These are phyloP conservation scores for Cutaneotrichosporon daszewskae DNA, from an alignment of 1,284 basidiomycete species.

Conservation along the genomic window DNA sequence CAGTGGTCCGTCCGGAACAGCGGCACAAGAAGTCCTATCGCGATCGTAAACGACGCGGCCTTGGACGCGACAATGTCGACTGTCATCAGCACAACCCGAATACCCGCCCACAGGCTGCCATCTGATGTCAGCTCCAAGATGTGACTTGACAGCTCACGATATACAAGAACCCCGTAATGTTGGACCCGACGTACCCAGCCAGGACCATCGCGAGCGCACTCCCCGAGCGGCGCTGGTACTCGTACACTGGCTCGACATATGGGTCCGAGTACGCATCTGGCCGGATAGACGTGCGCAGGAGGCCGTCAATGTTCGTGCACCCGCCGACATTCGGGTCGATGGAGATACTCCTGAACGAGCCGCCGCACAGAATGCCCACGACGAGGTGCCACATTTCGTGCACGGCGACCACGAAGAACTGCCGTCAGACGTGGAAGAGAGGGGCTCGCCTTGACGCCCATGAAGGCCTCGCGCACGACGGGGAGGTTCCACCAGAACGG, in stretches of 20 bases:
- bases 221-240: background rate
- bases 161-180: conserved; percentile 40
- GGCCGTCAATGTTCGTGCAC: conserved; percentile 36
- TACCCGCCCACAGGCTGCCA: background rate
- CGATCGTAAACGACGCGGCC: conserved; percentile 43
- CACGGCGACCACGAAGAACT: conserved; percentile 43
- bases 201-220: conserved; percentile 29
- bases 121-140: background rate
- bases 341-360: conserved; percentile 40
- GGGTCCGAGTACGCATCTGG: background rate
- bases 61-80: conserved; percentile 46
- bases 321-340: conserved; percentile 48
- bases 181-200: conserved; percentile 43
- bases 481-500: conserved; percentile 45
- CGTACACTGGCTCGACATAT: background rate
- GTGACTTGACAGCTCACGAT: conserved; percentile 33
- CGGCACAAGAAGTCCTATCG: conserved; percentile 40
- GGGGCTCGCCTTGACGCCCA: conserved; percentile 38
- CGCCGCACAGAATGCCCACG: conserved; percentile 41
- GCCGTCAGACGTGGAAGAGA: background rate
- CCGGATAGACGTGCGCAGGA: conserved; percentile 8
- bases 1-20: conserved; percentile 41
- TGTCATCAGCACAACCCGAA: background rate
- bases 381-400: conserved; percentile 45
- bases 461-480: conserved; percentile 36